Conservation (phyloP, 345 rosid genomes). For the Aegle marmelos region DNA sequence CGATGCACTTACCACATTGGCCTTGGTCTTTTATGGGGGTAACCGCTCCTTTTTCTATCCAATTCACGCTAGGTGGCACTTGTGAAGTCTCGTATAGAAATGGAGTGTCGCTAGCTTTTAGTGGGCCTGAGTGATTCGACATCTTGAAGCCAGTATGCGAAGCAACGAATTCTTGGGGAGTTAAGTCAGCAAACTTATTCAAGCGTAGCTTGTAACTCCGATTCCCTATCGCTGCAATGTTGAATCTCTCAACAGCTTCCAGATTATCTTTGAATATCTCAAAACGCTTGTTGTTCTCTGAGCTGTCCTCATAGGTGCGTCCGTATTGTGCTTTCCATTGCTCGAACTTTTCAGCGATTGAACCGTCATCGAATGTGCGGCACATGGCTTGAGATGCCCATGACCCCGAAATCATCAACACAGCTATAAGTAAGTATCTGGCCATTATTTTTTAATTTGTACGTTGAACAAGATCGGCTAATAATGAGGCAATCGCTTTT, state of each 20-base stretch:
- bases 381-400: background rate
- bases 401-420: background rate
- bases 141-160: conserved; percentile 16
- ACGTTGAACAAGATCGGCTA: background rate
- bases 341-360: conserved; percentile 32
- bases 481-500: background rate
- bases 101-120: background rate
- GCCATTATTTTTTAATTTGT: background rate
- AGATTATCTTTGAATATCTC: conserved; percentile 43
- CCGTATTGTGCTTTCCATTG: conserved; percentile 39
- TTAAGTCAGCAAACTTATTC: conserved; percentile 34
- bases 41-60: background rate
- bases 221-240: conserved; percentile 15
- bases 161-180: conserved; percentile 24
- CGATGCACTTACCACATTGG: background rate
- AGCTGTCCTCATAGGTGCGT: conserved; percentile 24
- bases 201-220: conserved; percentile 23
- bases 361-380: conserved; percentile 25
- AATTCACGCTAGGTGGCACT: background rate
- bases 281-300: conserved; percentile 33
- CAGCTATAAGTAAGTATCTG: background rate
- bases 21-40: background rate
- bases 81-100: background rate
- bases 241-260: conserved; percentile 33
- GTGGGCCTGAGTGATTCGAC: background rate